Conservation (phyloP, 495 filamentous ascomycete genomes). For the Durotheca rogersii region DNA sequence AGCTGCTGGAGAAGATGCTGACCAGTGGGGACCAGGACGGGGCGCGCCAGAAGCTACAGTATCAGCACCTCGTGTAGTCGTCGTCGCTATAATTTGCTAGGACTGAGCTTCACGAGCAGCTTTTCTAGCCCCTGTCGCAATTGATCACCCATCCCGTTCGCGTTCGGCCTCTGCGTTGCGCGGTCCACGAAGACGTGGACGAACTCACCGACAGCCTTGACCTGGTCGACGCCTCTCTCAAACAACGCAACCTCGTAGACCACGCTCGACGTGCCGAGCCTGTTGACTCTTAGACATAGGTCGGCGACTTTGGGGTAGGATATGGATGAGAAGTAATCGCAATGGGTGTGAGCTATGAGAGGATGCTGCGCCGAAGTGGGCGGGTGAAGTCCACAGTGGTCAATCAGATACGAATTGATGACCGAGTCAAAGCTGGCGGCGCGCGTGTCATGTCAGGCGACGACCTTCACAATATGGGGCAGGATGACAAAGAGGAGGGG, state of each 20-base stretch:
- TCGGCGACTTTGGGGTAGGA: constrained; percentile 81
- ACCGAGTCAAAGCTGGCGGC: constrained; percentile 72
- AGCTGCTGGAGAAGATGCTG: constrained; percentile 66
- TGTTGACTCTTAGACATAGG: constrained; percentile 77
- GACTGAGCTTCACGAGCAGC: constrained; percentile 24
- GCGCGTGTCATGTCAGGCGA: too few relatives aligned
- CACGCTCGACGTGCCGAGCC: constrained; percentile 83
- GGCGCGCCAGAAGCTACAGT: constrained; percentile 40
- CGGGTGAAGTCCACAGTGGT: constrained; percentile 73
- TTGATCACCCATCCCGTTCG: constrained; percentile 56
- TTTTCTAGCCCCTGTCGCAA: constrained; percentile 57
- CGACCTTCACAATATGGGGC: too few relatives aligned
- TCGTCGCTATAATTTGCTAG: constrained; percentile 29
- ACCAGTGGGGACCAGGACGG: constrained; percentile 61
- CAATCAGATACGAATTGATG: constrained; percentile 85
- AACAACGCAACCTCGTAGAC: constrained; percentile 91
- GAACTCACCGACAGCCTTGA: constrained; percentile 83
- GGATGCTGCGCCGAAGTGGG: constrained; percentile 67
- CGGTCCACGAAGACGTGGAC: constrained; percentile 87
- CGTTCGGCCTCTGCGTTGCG: constrained; percentile 63
- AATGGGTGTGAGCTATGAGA: constrained; percentile 79
- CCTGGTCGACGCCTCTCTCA: constrained; percentile 67
- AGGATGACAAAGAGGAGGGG: too few relatives aligned
- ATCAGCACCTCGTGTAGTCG: constrained; percentile 30
- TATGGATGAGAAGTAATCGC: constrained; percentile 82